Conservation (phyloP, 306 rosid genomes). For the Leucaena leucocephala region DNA sequence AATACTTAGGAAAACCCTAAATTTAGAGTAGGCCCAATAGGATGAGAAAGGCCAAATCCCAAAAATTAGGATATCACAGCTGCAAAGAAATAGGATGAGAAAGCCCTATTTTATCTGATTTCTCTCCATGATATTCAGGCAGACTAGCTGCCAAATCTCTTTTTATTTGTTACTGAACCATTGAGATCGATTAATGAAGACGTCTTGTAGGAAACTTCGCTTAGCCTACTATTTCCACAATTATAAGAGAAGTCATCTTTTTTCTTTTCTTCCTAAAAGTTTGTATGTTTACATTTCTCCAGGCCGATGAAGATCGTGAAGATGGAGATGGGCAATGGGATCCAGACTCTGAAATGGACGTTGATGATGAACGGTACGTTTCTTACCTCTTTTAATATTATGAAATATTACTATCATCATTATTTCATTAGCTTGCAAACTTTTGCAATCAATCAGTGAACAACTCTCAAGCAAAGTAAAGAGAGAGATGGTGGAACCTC, state of each 20-base stretch:
- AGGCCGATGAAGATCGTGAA: constrained; percentile 75
- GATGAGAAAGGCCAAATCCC: too few relatives aligned
- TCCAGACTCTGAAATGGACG: constrained; percentile 71
- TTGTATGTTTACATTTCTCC: constrained; percentile 20
- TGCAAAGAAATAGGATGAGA: too few relatives aligned
- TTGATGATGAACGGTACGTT: constrained; percentile 66
- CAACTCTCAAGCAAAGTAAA: constrained; percentile 62
- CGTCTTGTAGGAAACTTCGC: not conserved
- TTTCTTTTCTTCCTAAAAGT: not conserved
- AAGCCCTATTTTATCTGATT: too few relatives aligned
- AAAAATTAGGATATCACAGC: too few relatives aligned
- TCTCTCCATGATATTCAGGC: too few relatives aligned
- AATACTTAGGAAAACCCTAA: too few relatives aligned
- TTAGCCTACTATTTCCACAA: not conserved
- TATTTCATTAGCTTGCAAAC: constrained; percentile 35
- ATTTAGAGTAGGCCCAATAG: too few relatives aligned
- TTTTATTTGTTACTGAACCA: too few relatives aligned
- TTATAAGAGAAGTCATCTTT: not conserved
- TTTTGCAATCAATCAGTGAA: constrained; percentile 47
- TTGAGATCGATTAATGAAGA: too few relatives aligned
- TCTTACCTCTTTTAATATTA: constrained; percentile 26
- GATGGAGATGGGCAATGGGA: constrained; percentile 67
- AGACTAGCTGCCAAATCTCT: too few relatives aligned
- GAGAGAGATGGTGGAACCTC: constrained; percentile 69
- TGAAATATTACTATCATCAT: constrained; percentile 19